Evolutionary conservation across 2,329 filamentous ascomycete species (phyloP), one percentile per base, ranked within the genome.

Genomic region (Xylariomycetidae sp.): DNA sequence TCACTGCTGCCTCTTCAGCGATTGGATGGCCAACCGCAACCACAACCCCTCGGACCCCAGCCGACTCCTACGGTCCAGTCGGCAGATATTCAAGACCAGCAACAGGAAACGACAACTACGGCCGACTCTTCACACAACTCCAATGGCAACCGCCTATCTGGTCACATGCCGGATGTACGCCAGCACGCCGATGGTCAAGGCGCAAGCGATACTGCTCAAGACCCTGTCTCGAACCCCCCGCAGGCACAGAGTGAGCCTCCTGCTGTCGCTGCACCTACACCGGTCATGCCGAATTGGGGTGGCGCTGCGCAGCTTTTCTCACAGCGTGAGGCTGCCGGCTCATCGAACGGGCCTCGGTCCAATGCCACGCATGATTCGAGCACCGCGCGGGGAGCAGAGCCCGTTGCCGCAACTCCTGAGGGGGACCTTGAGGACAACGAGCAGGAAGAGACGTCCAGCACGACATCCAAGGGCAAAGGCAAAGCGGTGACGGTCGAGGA

Each of bases 1-100:
- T 73, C 74, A 15, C 56, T 83, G 24, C 59, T 82, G 28, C 78
- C 79, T 16, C 61, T 83, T 2, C 70, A 79, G 42, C 66, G 74
- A 16, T 44, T 74, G 7, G 68, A 73, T 31, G 63, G 58, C n/a
- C 49, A 54, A 28, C 13, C 49, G 10, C 31, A 12, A 19, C 46
- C 39, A 46, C 48, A 24, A 32, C 43, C 18, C 16, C 15, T 20
- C 12, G 40, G 26, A 12, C 8, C 35, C 7, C 45, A 50, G 20
- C 40, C 29, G 25, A 36, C 29, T 14, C 31, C 34, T 24, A 35
- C 41, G 16, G 13, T 22, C 19, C 36, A 43, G 24, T 31, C 39
- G 15, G 29, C 37, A 10, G 41, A 47, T 20, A 5, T 17, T n/a
- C 33, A 30, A 23, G 26, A 37, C 25, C 44, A 47, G 32, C 43